These are phyloP conservation scores for Prunus campanulata DNA, from an alignment of 306 rosid genomes.

Conservation along the genomic window DNA sequence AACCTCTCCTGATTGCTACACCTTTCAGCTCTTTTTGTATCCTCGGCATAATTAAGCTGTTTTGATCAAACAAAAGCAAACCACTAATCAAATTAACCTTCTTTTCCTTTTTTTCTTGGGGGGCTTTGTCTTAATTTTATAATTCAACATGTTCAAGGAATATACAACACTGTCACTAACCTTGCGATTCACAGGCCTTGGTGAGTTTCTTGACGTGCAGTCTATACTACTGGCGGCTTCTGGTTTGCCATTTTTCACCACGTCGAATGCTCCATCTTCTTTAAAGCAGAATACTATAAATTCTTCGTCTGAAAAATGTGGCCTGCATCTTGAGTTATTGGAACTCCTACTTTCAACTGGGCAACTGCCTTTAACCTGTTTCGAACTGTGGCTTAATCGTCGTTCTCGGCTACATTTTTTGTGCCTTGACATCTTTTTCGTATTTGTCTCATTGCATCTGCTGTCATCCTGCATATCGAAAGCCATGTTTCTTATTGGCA, in stretches of 20 bases:
- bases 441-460: background rate
- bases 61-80: conserved; percentile 9
- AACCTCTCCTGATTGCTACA: conserved; percentile 29
- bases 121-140: no score
- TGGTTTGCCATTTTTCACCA: conserved; percentile 34
- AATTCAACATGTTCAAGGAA: background rate
- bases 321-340: conserved; percentile 35
- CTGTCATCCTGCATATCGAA: conserved; percentile 1
- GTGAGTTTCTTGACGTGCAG: conserved; percentile 24
- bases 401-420: conserved; percentile 12
- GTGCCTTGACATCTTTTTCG: conserved; percentile 18
- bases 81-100: background rate
- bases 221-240: conserved; percentile 17
- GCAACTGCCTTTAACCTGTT: conserved; percentile 5
- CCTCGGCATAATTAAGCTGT: conserved; percentile 47
- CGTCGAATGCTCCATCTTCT: conserved; percentile 56
- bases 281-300: conserved; percentile 61
- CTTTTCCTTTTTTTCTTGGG: background rate
- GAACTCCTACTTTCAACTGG: background rate
- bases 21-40: conserved; percentile 22
- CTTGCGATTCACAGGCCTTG: conserved; percentile 47
- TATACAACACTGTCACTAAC: conserved; percentile 23
- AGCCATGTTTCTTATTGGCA: conserved; percentile 27
- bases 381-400: conserved; percentile 15
- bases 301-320: conserved; percentile 43